Percentiles rank a stretch among this genome's conserved stretches.
Conservation (phyloP, 2,329 filamentous ascomycete species). For the Sporothrix sp. region DNA sequence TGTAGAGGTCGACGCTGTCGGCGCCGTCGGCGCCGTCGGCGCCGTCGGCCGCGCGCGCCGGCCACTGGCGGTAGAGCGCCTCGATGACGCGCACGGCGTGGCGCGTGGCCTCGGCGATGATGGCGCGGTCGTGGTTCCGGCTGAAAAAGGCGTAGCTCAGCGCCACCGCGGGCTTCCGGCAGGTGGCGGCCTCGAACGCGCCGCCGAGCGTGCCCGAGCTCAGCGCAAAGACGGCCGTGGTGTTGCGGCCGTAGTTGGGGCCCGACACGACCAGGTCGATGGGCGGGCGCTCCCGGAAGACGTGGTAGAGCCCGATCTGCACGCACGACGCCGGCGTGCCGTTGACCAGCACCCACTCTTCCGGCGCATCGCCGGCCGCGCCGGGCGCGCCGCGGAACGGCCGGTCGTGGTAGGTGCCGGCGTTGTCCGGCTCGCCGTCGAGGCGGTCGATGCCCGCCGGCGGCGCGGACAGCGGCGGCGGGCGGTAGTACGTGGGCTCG, state of each 20-base stretch:
- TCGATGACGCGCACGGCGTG: slow-evolving; percentile 72
- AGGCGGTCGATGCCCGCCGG: slow-evolving; percentile 29
- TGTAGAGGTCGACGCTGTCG: slow-evolving; percentile 67
- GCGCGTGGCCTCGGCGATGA: slow-evolving; percentile 67
- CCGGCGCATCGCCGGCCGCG: slow-evolving; percentile 23
- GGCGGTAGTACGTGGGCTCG: slow-evolving; percentile 74
- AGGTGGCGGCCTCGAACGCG: slow-evolving; percentile 67
- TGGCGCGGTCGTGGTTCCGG: slow-evolving; percentile 68
- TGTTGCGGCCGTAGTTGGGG: slow-evolving; percentile 77
- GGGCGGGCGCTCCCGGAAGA: slow-evolving; percentile 61
- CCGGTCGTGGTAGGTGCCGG: slow-evolving; percentile 57
- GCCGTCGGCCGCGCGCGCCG: too few relatives aligned
- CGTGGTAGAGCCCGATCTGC: slow-evolving; percentile 73
- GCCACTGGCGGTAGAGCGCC: slow-evolving; percentile 67
- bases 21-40: too few relatives aligned
- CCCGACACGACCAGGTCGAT: slow-evolving; percentile 70
- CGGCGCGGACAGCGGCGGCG: slow-evolving; percentile 29
- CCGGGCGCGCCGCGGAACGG: too few relatives aligned
- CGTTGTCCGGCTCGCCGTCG: slow-evolving; percentile 32
- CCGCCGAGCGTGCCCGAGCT: slow-evolving; percentile 70
- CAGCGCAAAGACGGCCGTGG: slow-evolving; percentile 68
- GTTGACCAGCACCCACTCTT: slow-evolving; percentile 75
- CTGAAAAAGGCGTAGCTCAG: slow-evolving; percentile 86
- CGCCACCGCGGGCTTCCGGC: slow-evolving; percentile 62
- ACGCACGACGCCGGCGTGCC: slow-evolving; percentile 73